These are phyloP conservation scores for Pistacia integerrima DNA, from an alignment of 345 rosid genomes.

Conservation along the genomic window DNA sequence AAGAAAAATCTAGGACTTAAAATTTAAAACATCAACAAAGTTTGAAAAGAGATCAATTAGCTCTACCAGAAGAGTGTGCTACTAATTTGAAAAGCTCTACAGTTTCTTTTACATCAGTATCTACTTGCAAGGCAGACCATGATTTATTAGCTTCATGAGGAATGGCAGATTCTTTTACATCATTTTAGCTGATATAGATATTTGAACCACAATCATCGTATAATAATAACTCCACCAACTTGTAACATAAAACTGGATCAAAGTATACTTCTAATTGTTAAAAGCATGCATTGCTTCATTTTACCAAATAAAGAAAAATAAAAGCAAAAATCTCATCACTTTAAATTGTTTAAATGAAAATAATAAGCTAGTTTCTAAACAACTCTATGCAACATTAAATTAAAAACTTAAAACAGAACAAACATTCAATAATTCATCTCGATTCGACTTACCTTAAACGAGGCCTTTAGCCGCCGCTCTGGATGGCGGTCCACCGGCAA, in stretches of 20 bases:
- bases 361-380: not conserved
- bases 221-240: not conserved
- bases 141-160: too few species aligned
- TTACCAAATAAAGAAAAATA: not conserved
- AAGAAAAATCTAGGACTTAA: too few species aligned
- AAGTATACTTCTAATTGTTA: not conserved
- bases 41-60: not conserved
- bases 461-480: slow-evolving; percentile 86
- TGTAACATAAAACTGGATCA: not conserved
- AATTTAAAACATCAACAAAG: not conserved
- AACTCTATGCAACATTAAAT: not conserved
- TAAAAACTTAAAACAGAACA: not conserved
- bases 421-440: not conserved
- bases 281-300: not conserved
- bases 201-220: not conserved
- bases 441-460: slow-evolving; percentile 67
- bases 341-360: not conserved
- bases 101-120: too few species aligned
- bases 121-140: too few species aligned
- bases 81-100: too few species aligned
- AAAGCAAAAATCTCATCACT: not conserved
- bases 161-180: too few species aligned
- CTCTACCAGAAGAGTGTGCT: too few species aligned
- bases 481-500: slow-evolving; percentile 84
- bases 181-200: not conserved